phyloP scores from a whole-genome alignment of 371 early-diverging fungal genomes.

The Apophysomyces trapeziformis region DNA sequence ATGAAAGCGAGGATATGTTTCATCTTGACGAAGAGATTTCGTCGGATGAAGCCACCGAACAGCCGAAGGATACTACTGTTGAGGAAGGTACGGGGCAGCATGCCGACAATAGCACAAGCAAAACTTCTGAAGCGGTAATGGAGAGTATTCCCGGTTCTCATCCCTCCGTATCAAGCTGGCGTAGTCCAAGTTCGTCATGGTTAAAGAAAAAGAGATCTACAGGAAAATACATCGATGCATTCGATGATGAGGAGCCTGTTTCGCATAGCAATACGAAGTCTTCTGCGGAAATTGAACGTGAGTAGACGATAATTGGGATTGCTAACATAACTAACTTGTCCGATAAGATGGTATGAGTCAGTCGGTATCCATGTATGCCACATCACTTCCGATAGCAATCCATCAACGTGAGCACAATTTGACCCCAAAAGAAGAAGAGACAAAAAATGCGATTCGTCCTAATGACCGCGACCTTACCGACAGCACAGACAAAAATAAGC shows the following conservation, averaged over 20 bases:
- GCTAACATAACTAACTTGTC: neutral
- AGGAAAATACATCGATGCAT: conserved; percentile 16
- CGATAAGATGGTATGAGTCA: conserved; percentile 14
- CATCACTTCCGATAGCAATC: conserved; percentile 35
- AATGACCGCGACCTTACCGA: conserved; percentile 24
- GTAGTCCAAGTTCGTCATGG: conserved; percentile 12
- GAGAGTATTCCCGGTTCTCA: neutral
- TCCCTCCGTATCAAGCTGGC: neutral
- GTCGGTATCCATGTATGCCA: conserved; percentile 31
- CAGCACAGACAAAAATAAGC: conserved; percentile 8
- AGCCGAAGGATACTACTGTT: neutral
- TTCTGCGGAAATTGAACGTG: conserved; percentile 7
- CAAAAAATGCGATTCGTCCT: conserved; percentile 19
- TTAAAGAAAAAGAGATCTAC: conserved; percentile 17
- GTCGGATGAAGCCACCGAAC: conserved; percentile 12
- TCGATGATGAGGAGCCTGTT: conserved; percentile 16
- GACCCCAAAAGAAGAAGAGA: neutral
- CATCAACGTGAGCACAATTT: conserved; percentile 12
- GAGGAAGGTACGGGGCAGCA: neutral
- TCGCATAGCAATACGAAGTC: conserved; percentile 13
- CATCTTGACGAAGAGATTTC: conserved; percentile 51
- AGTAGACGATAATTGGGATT: neutral
- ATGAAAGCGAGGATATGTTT: conserved; percentile 43
- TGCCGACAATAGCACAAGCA: neutral
- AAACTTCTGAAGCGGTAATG: neutral